These are phyloP conservation scores for Curvularia eragrostidis DNA, from an alignment of 2,329 filamentous ascomycete species.

Conservation along the genomic window DNA sequence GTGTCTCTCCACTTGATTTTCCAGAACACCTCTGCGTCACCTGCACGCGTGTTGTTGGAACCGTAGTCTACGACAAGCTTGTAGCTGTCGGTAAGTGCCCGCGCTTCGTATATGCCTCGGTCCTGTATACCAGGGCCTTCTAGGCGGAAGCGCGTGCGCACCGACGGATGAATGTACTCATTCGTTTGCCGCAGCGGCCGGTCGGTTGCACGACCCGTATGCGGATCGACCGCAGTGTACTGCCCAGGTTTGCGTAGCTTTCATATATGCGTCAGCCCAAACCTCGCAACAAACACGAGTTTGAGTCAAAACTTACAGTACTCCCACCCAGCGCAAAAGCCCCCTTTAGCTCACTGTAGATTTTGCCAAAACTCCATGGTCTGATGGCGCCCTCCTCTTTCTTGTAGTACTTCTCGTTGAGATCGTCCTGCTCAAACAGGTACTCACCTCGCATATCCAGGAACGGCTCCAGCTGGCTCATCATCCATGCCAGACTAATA, in stretches of 20 bases:
- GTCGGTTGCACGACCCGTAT: constrained; percentile 51
- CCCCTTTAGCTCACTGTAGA: constrained; percentile 55
- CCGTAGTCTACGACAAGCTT: constrained; percentile 55
- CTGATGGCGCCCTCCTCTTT: constrained; percentile 50
- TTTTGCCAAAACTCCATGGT: constrained; percentile 57
- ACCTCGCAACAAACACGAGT: neutral
- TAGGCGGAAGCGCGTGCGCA: constrained; percentile 54
- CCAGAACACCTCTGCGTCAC: constrained; percentile 54
- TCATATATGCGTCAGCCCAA: constrained; percentile 15
- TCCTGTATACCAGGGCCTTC: constrained; percentile 57
- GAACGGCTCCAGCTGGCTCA: constrained; percentile 58
- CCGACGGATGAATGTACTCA: constrained; percentile 61
- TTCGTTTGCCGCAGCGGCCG: constrained; percentile 57
- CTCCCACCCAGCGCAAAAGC: constrained; percentile 57
- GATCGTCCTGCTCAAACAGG: constrained; percentile 56
- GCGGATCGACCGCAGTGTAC: constrained; percentile 56
- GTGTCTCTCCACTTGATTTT: constrained; percentile 47
- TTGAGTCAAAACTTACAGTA: constrained; percentile 32
- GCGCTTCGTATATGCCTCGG: constrained; percentile 54
- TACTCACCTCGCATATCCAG: constrained; percentile 58
- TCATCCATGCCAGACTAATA: constrained; percentile 65
- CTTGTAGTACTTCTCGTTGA: constrained; percentile 55
- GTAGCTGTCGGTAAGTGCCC: constrained; percentile 56
- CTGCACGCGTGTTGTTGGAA: constrained; percentile 29
- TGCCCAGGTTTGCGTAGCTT: constrained; percentile 55